Evolutionary conservation across 2,329 filamentous ascomycete species (phyloP).

Genomic region (Fusarium sambucinum): DNA sequence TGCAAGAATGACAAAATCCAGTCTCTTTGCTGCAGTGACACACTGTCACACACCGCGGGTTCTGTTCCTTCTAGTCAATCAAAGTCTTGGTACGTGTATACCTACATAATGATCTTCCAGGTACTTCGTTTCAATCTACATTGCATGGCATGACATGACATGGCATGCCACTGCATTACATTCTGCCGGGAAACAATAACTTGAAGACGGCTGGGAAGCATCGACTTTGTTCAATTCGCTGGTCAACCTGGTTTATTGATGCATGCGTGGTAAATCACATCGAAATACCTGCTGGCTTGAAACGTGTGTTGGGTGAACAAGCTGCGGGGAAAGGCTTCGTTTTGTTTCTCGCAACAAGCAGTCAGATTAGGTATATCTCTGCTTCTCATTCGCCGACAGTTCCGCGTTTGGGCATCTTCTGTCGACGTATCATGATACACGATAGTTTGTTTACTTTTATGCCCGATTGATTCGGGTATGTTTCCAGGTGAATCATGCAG

Average conservation of each 20-base stretch:
- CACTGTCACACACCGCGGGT: constrained; percentile 39
- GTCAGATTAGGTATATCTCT: constrained; percentile 6
- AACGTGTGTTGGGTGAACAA: constrained; percentile 25
- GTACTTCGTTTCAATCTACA: constrained; percentile 2
- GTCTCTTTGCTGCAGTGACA: constrained; percentile 38
- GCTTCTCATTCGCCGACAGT: constrained; percentile 32
- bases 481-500: constrained; percentile 18
- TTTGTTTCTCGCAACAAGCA: constrained; percentile 16
- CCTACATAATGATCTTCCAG: constrained; percentile 7
- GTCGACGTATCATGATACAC: constrained; percentile 26
- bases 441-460: constrained; percentile 35
- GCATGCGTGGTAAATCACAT: constrained; percentile 32
- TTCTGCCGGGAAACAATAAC: constrained; percentile 8
- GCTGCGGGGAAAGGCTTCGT: constrained; percentile 37
- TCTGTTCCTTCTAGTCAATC: constrained; percentile 20
- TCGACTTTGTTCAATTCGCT: constrained; percentile 14
- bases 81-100: constrained; percentile 20
- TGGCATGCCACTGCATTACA: background rate
- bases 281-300: constrained; percentile 21
- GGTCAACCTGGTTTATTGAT: constrained; percentile 10
- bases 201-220: background rate
- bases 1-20: constrained; percentile 14
- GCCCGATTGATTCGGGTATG: constrained; percentile 21
- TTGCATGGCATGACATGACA: background rate
- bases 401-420: constrained; percentile 22